These are phyloP conservation scores for Pleurozium schreberi DNA, from an alignment of 225 moss, liverwort and hornwort species.

Conservation along the genomic window DNA sequence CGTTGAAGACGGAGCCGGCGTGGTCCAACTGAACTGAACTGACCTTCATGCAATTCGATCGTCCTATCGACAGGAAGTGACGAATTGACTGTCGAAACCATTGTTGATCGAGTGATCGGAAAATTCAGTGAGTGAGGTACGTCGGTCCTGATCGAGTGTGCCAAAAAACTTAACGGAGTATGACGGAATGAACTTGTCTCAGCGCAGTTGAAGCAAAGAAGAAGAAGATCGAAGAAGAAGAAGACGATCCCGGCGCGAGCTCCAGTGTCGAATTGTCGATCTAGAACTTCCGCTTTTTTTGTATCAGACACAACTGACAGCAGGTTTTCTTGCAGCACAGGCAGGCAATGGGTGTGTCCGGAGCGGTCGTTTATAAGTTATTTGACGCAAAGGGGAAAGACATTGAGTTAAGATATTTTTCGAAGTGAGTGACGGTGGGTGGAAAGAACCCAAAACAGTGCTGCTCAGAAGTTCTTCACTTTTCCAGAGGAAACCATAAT, in stretches of 20 bases:
- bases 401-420: too few relatives aligned
- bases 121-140: neutral
- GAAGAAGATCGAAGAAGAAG: neutral
- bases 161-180: neutral
- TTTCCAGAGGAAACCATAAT: neutral
- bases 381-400: neutral
- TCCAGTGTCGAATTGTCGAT: too few relatives aligned
- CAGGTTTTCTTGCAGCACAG: neutral
- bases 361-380: too few relatives aligned
- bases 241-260: neutral
- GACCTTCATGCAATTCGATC: too few relatives aligned
- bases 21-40: neutral
- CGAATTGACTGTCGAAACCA: neutral
- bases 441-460: too few relatives aligned
- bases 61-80: neutral
- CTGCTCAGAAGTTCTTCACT: too few relatives aligned
- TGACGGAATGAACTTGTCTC: too few relatives aligned
- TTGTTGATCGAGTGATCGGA: too few relatives aligned
- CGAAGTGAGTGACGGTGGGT: neutral
- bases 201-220: neutral
- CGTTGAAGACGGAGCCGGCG: neutral
- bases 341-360: too few relatives aligned
- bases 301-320: neutral
- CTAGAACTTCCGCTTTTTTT: neutral
- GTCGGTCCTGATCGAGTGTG: neutral